Percentiles rank a stretch among this genome's conserved stretches.
Evolutionary conservation across 768 basidiomycete species (phyloP).

Genomic region (Phaeotremella skinneri): DNA sequence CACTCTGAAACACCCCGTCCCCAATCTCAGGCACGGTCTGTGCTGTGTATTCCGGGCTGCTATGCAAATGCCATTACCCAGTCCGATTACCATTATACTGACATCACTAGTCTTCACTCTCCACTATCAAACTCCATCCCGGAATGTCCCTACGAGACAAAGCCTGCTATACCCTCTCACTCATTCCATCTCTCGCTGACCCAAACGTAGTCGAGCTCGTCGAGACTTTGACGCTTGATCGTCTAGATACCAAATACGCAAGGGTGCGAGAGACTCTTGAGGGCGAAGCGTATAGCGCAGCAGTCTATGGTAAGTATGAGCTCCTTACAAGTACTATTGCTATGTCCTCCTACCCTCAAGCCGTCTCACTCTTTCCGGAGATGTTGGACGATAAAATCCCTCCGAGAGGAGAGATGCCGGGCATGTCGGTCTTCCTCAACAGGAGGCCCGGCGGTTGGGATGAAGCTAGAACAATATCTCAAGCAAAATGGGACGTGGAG

Average conservation of each 20-base stretch:
- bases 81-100: no score
- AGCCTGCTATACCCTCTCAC: conserved; percentile 35
- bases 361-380: no score
- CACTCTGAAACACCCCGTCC: background rate
- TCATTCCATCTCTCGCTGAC: conserved; percentile 18
- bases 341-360: no score
- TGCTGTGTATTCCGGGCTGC: background rate
- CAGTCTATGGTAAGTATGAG: conserved; percentile 34
- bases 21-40: background rate
- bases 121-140: background rate
- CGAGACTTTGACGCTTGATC: conserved; percentile 9
- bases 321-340: no score
- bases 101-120: background rate
- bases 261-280: conserved; percentile 27
- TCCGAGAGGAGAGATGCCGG: no score
- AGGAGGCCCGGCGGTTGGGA: no score
- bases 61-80: no score
- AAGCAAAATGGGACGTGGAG: background rate
- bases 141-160: conserved; percentile 40
- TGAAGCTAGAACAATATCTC: background rate
- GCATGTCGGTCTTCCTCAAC: no score
- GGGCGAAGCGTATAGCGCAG: conserved; percentile 33
- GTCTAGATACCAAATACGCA: conserved; percentile 24
- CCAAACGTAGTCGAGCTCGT: conserved; percentile 22
- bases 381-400: no score